A percentile compares a stretch with the other conserved stretches of the same genome.
Conservation (phyloP, 345 rosid genomes). For the Eucalyptus rudis region DNA sequence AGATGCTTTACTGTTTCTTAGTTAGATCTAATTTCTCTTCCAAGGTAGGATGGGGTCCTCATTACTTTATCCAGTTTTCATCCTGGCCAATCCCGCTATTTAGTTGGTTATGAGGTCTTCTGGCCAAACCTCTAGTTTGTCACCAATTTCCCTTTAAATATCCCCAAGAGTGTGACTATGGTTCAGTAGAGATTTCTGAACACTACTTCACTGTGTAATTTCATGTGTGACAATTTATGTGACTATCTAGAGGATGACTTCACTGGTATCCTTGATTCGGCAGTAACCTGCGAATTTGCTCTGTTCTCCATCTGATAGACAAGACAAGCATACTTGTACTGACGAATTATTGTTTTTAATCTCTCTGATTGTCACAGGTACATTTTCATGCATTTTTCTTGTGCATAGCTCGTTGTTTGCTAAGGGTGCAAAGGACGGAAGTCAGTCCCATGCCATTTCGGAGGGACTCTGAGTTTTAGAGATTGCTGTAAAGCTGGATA, state of each 20-base stretch:
- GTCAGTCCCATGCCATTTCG: neutral
- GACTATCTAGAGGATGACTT: neutral
- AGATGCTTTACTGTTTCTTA: neutral
- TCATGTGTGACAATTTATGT: neutral
- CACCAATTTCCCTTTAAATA: neutral
- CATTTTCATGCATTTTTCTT: neutral
- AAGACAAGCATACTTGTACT: neutral
- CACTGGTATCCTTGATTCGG: neutral
- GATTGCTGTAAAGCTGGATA: neutral
- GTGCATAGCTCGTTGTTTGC: constrained; percentile 8
- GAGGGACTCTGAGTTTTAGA: neutral
- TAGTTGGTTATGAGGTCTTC: neutral
- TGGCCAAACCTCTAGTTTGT: neutral
- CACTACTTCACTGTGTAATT: neutral
- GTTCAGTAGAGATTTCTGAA: neutral
- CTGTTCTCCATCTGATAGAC: neutral
- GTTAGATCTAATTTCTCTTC: neutral
- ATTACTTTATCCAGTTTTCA: neutral
- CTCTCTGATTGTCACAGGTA: constrained; percentile 11
- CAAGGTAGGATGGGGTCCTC: neutral
- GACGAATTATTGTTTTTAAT: neutral
- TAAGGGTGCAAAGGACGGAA: constrained; percentile 6
- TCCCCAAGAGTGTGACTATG: neutral
- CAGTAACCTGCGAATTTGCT: neutral
- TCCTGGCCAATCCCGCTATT: neutral